Evolutionary conservation across 2,329 filamentous ascomycete species (phyloP), one percentile per base, ranked within the genome.

Genomic region (Balansia obtecta): DNA sequence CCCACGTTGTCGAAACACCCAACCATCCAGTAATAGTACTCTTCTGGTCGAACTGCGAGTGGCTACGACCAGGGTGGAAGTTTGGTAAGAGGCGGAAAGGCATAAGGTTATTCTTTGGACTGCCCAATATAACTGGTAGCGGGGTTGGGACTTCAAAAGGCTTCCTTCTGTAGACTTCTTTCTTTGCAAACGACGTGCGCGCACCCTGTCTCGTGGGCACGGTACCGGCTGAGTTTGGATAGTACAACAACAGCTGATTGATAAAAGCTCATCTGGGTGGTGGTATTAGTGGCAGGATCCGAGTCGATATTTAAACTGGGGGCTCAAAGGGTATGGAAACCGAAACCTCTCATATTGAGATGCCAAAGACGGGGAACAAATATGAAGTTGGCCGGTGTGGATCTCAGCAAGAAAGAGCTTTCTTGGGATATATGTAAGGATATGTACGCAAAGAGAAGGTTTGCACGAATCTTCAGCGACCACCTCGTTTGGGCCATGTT

Each of bases 221-320:
- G 1, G 27, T 8, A 27, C 4, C 27, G 27, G 27, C 27, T 27
- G 27, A 27, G 27, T 7, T 27, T 27, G 27, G 27, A 22, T 27
- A 27, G 7, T 27, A 5, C 32, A 30, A 38, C 11, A 20, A 16
- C 16, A 18, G 39, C 37, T 49, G 22, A 18, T 41, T 16, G 2
- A 44, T n/a, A 32, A 30, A 38, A 13, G 15, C 30, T 40, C 22
- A 13, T 49, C 22, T 41, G 37, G 43, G 33, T 37, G 20, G 27
- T 27, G 46, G 16, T 43, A 41, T 47, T 51, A 50, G 49, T 52
- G 10, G 18, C 42, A 50, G 51, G 53, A 52, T 48, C 51, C 53
- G 49, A 27, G 53, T 53, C 49, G 52, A 55, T 53, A 53, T 53
- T 54, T 53, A 51, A 51, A 52, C 45, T 48, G 45, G 46, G 43